Evolutionary conservation across 352 stramenopile species (phyloP).

Genomic region (Pythium graminicola): DNA sequence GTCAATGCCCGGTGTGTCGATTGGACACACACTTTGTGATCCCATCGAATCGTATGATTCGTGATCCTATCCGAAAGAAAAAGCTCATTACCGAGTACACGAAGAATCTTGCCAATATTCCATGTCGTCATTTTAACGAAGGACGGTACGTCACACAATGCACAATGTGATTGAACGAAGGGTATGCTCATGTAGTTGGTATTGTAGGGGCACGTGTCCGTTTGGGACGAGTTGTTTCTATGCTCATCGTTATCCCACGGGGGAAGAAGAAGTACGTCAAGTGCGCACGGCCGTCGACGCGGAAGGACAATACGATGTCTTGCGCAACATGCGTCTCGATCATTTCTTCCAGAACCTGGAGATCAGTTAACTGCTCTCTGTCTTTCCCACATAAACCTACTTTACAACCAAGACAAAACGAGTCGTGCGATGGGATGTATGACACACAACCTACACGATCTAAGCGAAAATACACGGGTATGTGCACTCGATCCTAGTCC

Average conservation of each 20-base stretch:
- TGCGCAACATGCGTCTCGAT: constrained; percentile 65
- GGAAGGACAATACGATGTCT: constrained; percentile 68
- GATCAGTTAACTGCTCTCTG: constrained; percentile 9
- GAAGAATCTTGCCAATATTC: constrained; percentile 67
- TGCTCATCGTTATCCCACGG: constrained; percentile 63
- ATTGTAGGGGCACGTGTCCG: constrained; percentile 60
- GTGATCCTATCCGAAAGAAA: constrained; percentile 54
- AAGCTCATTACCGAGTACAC: constrained; percentile 61
- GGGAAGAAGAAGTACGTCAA: constrained; percentile 46
- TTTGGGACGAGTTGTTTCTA: constrained; percentile 88
- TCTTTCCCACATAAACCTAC: background rate
- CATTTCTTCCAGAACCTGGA: constrained; percentile 51
- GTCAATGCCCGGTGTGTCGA: constrained; percentile 69
- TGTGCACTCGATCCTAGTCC: background rate
- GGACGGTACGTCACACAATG: constrained; percentile 35
- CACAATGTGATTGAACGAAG: background rate
- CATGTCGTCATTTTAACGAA: constrained; percentile 79
- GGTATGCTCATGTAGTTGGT: background rate
- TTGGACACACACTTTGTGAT: constrained; percentile 81
- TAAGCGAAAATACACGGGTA: constrained; percentile 7
- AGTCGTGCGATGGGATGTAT: too few relatives aligned
- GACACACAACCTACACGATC: too few relatives aligned
- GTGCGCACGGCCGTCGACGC: constrained; percentile 67
- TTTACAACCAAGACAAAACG: too few relatives aligned
- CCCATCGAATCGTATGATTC: constrained; percentile 76